A percentile compares a stretch with the other conserved stretches of the same genome.
phyloP scores from a whole-genome alignment of 306 rosid species.

The Boehmeria nivea region DNA sequence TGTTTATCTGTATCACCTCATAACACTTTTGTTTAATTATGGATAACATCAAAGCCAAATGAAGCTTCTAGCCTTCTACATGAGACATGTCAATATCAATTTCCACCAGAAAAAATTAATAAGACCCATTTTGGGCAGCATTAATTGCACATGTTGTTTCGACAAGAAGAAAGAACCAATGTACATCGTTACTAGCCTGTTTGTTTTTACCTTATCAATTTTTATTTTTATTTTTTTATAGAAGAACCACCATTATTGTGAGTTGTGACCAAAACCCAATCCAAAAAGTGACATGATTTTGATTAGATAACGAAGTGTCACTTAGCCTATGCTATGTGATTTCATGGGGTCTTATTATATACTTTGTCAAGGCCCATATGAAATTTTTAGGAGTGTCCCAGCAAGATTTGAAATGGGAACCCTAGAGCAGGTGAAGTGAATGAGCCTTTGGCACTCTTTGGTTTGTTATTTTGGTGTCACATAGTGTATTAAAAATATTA shows the following conservation, averaged over 20 bases:
- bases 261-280: constrained; percentile 20
- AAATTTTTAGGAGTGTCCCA: constrained; percentile 11
- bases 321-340: constrained; percentile 7
- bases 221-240: constrained; percentile 9
- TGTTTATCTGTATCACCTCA: too few species aligned
- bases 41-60: neutral
- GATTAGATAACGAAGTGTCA: constrained; percentile 36
- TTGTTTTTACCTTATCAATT: neutral
- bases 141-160: constrained; percentile 3
- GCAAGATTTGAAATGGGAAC: constrained; percentile 8
- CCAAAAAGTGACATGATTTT: constrained; percentile 20
- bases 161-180: constrained; percentile 3
- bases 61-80: neutral
- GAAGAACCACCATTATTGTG: constrained; percentile 19
- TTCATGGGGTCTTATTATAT: constrained; percentile 11
- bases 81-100: neutral
- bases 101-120: neutral
- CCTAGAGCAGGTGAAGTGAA: neutral
- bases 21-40: too few species aligned
- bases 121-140: neutral
- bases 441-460: constrained; percentile 14
- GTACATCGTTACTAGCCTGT: neutral
- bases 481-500: constrained; percentile 9
- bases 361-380: constrained; percentile 7
- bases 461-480: constrained; percentile 22